A percentile compares a stretch with the other conserved stretches of the same genome.
Evolutionary conservation across 441 rosid species (phyloP).

Genomic region (Adansonia madagascariensis): DNA sequence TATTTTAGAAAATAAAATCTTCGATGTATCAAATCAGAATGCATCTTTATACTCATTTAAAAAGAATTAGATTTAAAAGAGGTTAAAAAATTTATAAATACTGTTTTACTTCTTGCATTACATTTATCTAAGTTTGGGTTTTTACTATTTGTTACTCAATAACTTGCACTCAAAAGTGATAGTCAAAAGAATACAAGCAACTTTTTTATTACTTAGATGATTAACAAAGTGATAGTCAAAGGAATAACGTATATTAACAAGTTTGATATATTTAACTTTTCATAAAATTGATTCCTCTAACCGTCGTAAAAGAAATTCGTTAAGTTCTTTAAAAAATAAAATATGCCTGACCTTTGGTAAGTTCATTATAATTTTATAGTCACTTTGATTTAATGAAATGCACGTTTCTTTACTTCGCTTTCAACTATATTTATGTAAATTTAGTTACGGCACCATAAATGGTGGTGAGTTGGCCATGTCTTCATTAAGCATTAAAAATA

Average conservation of each 20-base stretch:
- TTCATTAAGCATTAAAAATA: neutral
- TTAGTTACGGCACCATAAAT: neutral
- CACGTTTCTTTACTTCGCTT: neutral
- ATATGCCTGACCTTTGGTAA: neutral
- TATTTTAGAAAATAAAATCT: too few relatives aligned
- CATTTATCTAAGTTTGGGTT: neutral
- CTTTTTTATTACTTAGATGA: neutral
- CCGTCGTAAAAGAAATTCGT: conserved; percentile 47
- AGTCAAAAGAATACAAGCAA: conserved; percentile 10
- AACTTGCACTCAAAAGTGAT: neutral
- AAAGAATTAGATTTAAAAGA: too few relatives aligned
- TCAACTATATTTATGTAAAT: neutral
- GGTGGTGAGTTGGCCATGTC: neutral
- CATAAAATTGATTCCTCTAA: conserved; percentile 31
- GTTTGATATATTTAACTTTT: neutral
- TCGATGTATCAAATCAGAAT: too few relatives aligned
- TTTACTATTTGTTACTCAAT: neutral
- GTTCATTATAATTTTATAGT: conserved; percentile 32
- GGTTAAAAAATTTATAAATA: too few relatives aligned
- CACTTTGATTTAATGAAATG: conserved; percentile 24
- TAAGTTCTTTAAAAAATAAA: conserved; percentile 26
- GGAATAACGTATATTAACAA: neutral
- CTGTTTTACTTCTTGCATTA: neutral
- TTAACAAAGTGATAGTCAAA: neutral
- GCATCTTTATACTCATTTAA: too few relatives aligned